A percentile compares a stretch with the other conserved stretches of the same genome.
Evolutionary conservation across 2,329 filamentous ascomycete species (phyloP).

Genomic region (Ramichloridium luteum): DNA sequence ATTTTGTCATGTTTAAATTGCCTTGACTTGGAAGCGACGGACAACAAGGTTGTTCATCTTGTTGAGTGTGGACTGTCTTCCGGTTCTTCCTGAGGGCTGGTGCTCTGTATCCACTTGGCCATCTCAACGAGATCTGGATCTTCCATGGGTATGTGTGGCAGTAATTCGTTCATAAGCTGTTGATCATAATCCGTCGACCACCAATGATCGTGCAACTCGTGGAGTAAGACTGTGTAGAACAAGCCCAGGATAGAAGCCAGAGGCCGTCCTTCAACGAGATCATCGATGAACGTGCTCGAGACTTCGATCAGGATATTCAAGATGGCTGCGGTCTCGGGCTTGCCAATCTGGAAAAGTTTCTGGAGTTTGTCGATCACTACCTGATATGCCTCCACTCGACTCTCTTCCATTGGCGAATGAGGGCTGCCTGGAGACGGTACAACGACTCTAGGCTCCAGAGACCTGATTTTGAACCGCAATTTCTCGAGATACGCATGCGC

Average conservation of each 20-base stretch:
- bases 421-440: background rate
- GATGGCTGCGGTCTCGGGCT: slow-evolving; percentile 9
- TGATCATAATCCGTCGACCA: slow-evolving; percentile 9
- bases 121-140: slow-evolving; percentile 11
- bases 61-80: no score
- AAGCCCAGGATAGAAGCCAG: slow-evolving; percentile 10
- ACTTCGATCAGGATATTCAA: slow-evolving; percentile 10
- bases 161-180: slow-evolving; percentile 10
- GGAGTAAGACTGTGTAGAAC: slow-evolving; percentile 8
- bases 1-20: no score
- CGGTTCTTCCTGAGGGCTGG: no score
- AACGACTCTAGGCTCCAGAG: slow-evolving; percentile 1
- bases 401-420: slow-evolving; percentile 1
- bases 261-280: slow-evolving; percentile 5
- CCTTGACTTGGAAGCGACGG: no score
- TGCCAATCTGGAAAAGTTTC: slow-evolving; percentile 4
- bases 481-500: slow-evolving; percentile 7
- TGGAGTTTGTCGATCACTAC: slow-evolving; percentile 9
- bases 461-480: slow-evolving; percentile 6
- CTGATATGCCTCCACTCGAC: slow-evolving; percentile 6
- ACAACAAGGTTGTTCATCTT: no score
- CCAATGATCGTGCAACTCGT: slow-evolving; percentile 9
- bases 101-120: slow-evolving; percentile 11
- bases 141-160: slow-evolving; percentile 5
- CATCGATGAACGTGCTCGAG: slow-evolving; percentile 9